Base-by-base conservation (phyloP, 805 yeast species). In the Yamadazyma philogaea region DNA sequence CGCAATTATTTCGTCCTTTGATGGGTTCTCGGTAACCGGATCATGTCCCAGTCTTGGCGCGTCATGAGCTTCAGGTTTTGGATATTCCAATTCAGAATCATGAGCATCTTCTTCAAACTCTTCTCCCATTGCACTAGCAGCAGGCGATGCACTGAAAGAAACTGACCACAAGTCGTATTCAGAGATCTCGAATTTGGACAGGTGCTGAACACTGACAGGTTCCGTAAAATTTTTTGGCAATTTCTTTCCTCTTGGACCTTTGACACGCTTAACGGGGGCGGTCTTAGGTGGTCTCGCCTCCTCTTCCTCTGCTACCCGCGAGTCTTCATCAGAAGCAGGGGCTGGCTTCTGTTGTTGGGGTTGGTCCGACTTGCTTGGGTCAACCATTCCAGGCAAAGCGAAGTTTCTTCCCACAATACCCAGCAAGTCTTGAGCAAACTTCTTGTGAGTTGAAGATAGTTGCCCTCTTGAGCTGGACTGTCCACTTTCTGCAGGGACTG, bases 181-280 rank as follows among this genome's bases (percentile, higher is more conserved):
- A 30, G 57, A 57, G 3, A 69, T 44, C 17, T 57, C 54, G 45
- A 68, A 68, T 26, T 64, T 60, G 1, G 65, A 48, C 30, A 64
- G 68, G 22, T 59, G 53, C 24, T 69, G 68, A 7, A 66, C 56
- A 20, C 47, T 55, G 1, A 67, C 60, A 0, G 74, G 64, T 3
- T 71, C 69, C 35, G 71, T 68, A 10, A 81, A 76, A n/a, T 69
- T 60, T 43, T 69, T 73, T 0, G 93, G 93, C 40, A 84, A 61
- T 52, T 78, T 79, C 46, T 87, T 76, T 0, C 90, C 90, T 47
- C 78, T 71, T 34, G 95, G 95, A 0, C 91, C 93, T 50, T 67
- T 81, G 0, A 81, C 82, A 53, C 91, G 74, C 22, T 78, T 66
- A 38, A 64, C 30, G 7, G 40, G 17, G 14, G 30, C 18, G 17